Percentiles rank a stretch among this genome's conserved stretches.
phyloP scores from a whole-genome alignment of 108 stramenopile genomes.

The Discostella pseudostelligera region DNA sequence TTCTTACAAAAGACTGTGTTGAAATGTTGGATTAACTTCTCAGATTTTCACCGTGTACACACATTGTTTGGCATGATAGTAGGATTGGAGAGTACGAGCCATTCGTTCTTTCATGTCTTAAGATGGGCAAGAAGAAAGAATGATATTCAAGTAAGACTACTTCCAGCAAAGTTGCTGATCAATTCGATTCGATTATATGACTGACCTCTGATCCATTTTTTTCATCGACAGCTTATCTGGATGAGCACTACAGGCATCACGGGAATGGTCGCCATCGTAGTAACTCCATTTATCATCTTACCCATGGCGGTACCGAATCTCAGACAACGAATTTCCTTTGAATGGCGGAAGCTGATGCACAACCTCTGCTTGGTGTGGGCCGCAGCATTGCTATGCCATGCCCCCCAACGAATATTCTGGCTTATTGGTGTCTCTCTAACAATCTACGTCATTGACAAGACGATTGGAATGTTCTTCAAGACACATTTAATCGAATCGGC shows the following conservation, averaged over 20 bases:
- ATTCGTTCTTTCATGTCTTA: slow-evolving; percentile 20
- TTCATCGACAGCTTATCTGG: slow-evolving; percentile 17
- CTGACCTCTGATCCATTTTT: too few species aligned
- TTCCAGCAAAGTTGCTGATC: neutral
- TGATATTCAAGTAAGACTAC: slow-evolving; percentile 12
- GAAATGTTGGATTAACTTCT: slow-evolving; percentile 25
- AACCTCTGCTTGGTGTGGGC: slow-evolving; percentile 28
- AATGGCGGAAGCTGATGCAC: slow-evolving; percentile 26
- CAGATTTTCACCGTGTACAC: slow-evolving; percentile 21
- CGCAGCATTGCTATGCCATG: slow-evolving; percentile 17
- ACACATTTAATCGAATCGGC: slow-evolving; percentile 7
- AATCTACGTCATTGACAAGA: slow-evolving; percentile 10
- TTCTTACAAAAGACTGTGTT: slow-evolving; percentile 13
- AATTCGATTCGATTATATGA: too few species aligned
- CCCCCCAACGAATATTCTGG: slow-evolving; percentile 15
- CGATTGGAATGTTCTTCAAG: neutral
- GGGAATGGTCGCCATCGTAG: slow-evolving; percentile 10
- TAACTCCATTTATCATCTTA: slow-evolving; percentile 20
- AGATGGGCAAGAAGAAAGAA: slow-evolving; percentile 16
- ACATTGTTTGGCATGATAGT: slow-evolving; percentile 20
- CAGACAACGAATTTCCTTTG: slow-evolving; percentile 13
- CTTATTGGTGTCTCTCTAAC: slow-evolving; percentile 22
- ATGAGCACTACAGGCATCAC: slow-evolving; percentile 18
- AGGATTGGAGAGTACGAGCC: slow-evolving; percentile 18
- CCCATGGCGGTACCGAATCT: slow-evolving; percentile 26